Conservation (phyloP, 140 eudicot species). For the Cichorium intybus region DNA sequence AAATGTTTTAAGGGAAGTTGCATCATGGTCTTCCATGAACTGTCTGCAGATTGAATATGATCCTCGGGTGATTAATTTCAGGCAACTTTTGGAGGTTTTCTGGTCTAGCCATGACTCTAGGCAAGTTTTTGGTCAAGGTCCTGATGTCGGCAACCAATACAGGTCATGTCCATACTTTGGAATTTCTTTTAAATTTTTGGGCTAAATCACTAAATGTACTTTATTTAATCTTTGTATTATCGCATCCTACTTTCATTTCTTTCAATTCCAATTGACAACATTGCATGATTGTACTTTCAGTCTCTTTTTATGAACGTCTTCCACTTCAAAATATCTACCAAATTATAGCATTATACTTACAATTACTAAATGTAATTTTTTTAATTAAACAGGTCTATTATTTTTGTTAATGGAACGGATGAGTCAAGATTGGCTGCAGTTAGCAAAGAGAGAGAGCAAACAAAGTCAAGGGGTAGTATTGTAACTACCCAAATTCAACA, state of each 20-base stretch:
- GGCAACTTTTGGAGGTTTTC: conserved; percentile 94
- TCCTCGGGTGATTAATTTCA: conserved; percentile 72
- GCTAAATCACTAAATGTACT: too few relatives aligned
- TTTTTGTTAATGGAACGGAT: conserved; percentile 82
- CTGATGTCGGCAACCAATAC: conserved; percentile 96
- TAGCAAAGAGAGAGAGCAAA: conserved; percentile 95
- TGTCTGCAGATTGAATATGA: conserved; percentile 88
- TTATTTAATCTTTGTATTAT: not conserved
- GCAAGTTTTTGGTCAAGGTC: conserved; percentile 99
- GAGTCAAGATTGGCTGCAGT: conserved; percentile 80
- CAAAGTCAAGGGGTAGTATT: conserved; percentile 67
- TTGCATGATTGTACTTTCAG: too few relatives aligned
- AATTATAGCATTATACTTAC: too few relatives aligned
- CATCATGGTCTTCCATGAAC: conserved; percentile 30
- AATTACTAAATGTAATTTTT: conserved; percentile 9
- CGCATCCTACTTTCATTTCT: not conserved
- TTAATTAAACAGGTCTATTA: conserved; percentile 69
- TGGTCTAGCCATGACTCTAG: conserved; percentile 96
- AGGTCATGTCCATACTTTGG: conserved; percentile 42
- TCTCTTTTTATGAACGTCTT: too few relatives aligned
- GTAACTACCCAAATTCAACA: conserved; percentile 91
- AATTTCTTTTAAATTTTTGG: not conserved
- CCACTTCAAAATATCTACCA: too few relatives aligned
- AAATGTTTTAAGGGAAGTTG: conserved; percentile 19
- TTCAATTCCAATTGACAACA: not conserved